Base-by-base conservation (phyloP, 148 eudicot genomes). In the Rhododendron henanense region DNA sequence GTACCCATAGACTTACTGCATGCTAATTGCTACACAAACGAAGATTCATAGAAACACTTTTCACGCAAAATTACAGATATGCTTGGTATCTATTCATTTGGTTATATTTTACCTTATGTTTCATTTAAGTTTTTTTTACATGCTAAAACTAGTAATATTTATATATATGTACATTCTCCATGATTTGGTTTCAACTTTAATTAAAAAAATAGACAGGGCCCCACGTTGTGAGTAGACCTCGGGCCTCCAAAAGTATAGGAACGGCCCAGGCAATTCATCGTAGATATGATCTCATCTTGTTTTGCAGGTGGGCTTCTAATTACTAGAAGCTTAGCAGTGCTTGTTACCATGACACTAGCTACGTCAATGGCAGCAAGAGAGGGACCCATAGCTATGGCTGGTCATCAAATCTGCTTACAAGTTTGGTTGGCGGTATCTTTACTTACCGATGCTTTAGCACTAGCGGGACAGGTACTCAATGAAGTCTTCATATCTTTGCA, bases 391-490 rank as follows among this genome's bases (percentile, higher is more conserved):
- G 91, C 92, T 79, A 95, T 94, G 98, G 99, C 99, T 86, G 99
- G 99, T 75, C 88, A 94, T 91, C 97, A 96, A 90, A 92, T 96
- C 61, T 95, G 97, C 87, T 85, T 96, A 21, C 89, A 96, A 92
- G 91, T 96, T 57, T 96, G 99, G 99, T 88, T 96, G 89, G 93
- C 99, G 3, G 89, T 96, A 88, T 96, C 99, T 83, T 91, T 96
- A 93, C 94, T 96, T 77, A 96, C 94, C 87, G 99, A 96, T 94
- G 98, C 99, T 86, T 90, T 96, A 88, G 99, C 99, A 84, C 90
- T 96, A 83, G 94, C 99, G 31, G 99, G 95, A 51, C 99, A 95
- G 97, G 98, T 96, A 89, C 81, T 55, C 16, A 81, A 78, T 44
- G 10, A 41, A 50, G 39, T 59, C 23, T 21, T 79, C 41, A 45